Percentiles rank a stretch among this genome's conserved stretches.
These are phyloP conservation scores for Pichia sp. DNA, from an alignment of 1,139 yeast genomes.

Conservation along the genomic window DNA sequence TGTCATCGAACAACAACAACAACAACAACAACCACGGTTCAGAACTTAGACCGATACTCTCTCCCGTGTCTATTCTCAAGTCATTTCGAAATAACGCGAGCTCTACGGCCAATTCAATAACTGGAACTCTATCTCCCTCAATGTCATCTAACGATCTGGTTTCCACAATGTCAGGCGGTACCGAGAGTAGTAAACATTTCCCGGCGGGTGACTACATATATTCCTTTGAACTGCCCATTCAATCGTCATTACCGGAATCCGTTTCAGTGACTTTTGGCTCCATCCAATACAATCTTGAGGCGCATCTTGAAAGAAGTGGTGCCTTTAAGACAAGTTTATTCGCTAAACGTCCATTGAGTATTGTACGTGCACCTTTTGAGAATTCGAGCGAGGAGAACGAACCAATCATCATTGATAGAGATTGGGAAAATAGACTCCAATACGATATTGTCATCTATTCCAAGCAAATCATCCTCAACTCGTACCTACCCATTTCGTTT, in stretches of 20 bases:
- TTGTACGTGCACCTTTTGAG: slow-evolving; percentile 73
- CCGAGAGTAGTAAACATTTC: slow-evolving; percentile 35
- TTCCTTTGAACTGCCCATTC: slow-evolving; percentile 85
- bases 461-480: slow-evolving; percentile 77
- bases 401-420: slow-evolving; percentile 83
- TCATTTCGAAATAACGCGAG: slow-evolving; percentile 16
- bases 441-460: slow-evolving; percentile 89
- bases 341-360: slow-evolving; percentile 56
- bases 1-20: slow-evolving; percentile 12
- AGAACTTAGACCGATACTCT: slow-evolving; percentile 22
- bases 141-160: neutral
- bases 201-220: slow-evolving; percentile 86
- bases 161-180: slow-evolving; percentile 1
- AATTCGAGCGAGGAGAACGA: slow-evolving; percentile 81
- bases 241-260: slow-evolving; percentile 77
- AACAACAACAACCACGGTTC: slow-evolving; percentile 14
- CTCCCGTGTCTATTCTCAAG: slow-evolving; percentile 31
- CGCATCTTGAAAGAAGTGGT: slow-evolving; percentile 66
- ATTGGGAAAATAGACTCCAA: slow-evolving; percentile 89
- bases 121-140: no score
- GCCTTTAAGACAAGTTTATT: slow-evolving; percentile 72
- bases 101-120: slow-evolving; percentile 17
- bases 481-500: slow-evolving; percentile 77
- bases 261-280: slow-evolving; percentile 74
- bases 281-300: slow-evolving; percentile 64